phyloP scores from a whole-genome alignment of 148 eudicot genomes.

The Vaccinium vitisidaea region DNA sequence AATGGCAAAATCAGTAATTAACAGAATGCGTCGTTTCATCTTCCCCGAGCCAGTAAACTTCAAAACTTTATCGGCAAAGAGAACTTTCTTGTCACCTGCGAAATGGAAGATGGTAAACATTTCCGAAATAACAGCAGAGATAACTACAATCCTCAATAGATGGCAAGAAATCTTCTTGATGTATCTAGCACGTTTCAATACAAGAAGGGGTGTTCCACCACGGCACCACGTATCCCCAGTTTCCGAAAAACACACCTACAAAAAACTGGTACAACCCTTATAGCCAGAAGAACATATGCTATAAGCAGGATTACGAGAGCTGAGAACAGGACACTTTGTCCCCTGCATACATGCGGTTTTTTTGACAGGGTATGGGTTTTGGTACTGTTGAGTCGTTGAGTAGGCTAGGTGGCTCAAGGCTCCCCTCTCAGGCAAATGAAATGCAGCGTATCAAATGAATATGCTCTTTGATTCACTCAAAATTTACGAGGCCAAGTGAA shows the following conservation, averaged over 20 bases:
- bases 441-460: neutral
- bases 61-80: slow-evolving; percentile 84
- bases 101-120: slow-evolving; percentile 43
- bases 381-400: neutral
- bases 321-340: neutral
- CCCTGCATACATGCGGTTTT: neutral
- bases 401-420: neutral
- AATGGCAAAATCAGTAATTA: slow-evolving; percentile 29
- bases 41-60: slow-evolving; percentile 93
- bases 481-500: too few species aligned
- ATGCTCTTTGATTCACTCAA: neutral
- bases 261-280: neutral
- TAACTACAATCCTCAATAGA: neutral
- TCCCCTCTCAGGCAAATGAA: neutral
- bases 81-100: slow-evolving; percentile 56
- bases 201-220: neutral
- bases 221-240: neutral
- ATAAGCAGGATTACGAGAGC: neutral
- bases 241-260: neutral
- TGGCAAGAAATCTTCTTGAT: neutral
- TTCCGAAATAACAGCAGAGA: slow-evolving; percentile 52
- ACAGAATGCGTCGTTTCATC: slow-evolving; percentile 59
- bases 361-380: neutral
- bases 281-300: neutral
- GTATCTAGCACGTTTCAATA: neutral